Evolutionary conservation across 768 basidiomycete species (phyloP).

Genomic region (Albatrellus ellisii): DNA sequence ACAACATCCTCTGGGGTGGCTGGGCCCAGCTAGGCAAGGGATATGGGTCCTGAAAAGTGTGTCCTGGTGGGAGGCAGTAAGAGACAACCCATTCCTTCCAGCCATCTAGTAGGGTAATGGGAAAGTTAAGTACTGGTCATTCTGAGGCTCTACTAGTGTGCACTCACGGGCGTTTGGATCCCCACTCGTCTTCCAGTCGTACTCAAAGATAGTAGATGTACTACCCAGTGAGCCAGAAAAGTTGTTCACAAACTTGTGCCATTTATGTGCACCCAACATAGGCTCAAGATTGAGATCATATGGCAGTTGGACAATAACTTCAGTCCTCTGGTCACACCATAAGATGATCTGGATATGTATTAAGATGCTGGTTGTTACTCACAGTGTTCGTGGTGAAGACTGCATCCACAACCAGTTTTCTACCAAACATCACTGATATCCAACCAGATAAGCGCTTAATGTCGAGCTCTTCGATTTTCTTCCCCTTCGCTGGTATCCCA

Average conservation of each 20-base stretch:
- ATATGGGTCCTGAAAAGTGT: conserved; percentile 6
- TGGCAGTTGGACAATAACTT: conserved; percentile 8
- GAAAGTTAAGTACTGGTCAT: neutral
- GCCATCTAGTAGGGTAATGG: conserved; percentile 1
- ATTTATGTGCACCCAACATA: conserved; percentile 10
- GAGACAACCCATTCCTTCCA: conserved; percentile 6
- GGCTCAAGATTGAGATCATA: neutral
- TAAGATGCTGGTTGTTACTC: conserved; percentile 1
- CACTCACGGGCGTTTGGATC: conserved; percentile 11
- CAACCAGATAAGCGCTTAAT: conserved; percentile 8
- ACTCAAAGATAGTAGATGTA: conserved; percentile 6
- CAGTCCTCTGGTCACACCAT: conserved; percentile 5
- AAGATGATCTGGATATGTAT: neutral
- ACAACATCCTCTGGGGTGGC: conserved; percentile 1
- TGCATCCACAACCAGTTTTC: conserved; percentile 4
- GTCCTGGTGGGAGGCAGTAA: neutral
- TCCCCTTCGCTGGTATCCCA: conserved; percentile 7
- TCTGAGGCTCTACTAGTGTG: neutral
- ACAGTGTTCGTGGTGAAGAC: conserved; percentile 13
- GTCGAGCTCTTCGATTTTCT: conserved; percentile 1
- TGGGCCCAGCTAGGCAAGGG: conserved; percentile 7
- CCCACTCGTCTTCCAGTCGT: conserved; percentile 6
- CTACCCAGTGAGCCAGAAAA: conserved; percentile 1
- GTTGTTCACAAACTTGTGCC: conserved; percentile 1
- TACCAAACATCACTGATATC: conserved; percentile 9